phyloP scores from a whole-genome alignment of 352 stramenopile genomes.

The Phytophthora aleatoria region DNA sequence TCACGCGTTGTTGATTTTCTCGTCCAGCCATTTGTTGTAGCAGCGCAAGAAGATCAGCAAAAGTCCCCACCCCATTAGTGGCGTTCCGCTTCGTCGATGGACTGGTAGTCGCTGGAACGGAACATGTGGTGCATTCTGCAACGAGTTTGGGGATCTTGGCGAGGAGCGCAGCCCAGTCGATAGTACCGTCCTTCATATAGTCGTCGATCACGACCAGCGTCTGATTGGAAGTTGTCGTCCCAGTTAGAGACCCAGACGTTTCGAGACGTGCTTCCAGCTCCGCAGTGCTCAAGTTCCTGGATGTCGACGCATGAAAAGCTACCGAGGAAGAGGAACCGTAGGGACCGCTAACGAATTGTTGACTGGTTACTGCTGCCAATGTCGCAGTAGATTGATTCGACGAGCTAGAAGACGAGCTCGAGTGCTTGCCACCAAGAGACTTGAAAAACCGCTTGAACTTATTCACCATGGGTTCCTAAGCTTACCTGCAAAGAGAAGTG shows the following conservation, averaged over 20 bases:
- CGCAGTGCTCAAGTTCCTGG: slow-evolving; percentile 29
- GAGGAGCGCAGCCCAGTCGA: slow-evolving; percentile 46
- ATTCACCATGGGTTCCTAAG: slow-evolving; percentile 44
- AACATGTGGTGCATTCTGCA: slow-evolving; percentile 39
- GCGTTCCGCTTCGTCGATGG: slow-evolving; percentile 9
- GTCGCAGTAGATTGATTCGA: slow-evolving; percentile 2
- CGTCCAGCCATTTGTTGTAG: slow-evolving; percentile 64
- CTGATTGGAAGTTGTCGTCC: slow-evolving; percentile 10
- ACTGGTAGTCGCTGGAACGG: slow-evolving; percentile 9
- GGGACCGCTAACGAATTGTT: slow-evolving; percentile 36
- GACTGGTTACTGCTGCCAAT: slow-evolving; percentile 13
- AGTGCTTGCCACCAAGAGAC: slow-evolving; percentile 47
- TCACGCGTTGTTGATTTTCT: slow-evolving; percentile 60
- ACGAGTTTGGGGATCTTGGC: slow-evolving; percentile 51
- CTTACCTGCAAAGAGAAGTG: slow-evolving; percentile 1
- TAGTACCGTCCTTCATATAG: slow-evolving; percentile 18
- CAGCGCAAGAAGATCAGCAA: slow-evolving; percentile 44
- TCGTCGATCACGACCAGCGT: slow-evolving; percentile 11
- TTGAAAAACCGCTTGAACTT: slow-evolving; percentile 60
- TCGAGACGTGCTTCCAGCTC: slow-evolving; percentile 37
- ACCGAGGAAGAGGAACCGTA: slow-evolving; percentile 44
- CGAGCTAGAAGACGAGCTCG: slow-evolving; percentile 20
- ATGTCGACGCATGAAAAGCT: slow-evolving; percentile 40
- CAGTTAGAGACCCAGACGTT: slow-evolving; percentile 34
- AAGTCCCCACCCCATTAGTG: slow-evolving; percentile 17